These are phyloP conservation scores for Cetradonia linearis DNA, from an alignment of 495 filamentous ascomycete genomes.

Conservation along the genomic window DNA sequence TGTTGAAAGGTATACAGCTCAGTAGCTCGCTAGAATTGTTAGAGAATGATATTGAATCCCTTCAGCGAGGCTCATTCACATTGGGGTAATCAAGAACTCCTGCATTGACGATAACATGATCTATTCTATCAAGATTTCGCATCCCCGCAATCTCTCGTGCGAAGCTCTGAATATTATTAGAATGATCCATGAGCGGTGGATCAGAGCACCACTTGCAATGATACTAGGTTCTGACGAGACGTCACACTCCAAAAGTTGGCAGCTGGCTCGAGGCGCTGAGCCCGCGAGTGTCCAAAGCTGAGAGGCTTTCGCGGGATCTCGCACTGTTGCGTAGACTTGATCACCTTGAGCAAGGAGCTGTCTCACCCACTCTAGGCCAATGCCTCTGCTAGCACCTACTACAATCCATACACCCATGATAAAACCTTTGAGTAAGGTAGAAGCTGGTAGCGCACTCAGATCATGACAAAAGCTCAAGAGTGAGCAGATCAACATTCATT, in stretches of 20 bases:
- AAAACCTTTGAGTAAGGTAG: not conserved
- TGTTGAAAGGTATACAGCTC: conserved; percentile 34
- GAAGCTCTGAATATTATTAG: conserved; percentile 21
- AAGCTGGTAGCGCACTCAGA: not conserved
- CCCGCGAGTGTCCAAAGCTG: conserved; percentile 34
- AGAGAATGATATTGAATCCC: not conserved
- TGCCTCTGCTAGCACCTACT: conserved; percentile 47
- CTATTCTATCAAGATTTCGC: conserved; percentile 32
- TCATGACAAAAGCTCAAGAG: not conserved
- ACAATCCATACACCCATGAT: conserved; percentile 39
- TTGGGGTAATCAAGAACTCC: conserved; percentile 50
- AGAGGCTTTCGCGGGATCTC: conserved; percentile 34
- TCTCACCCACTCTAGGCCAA: conserved; percentile 45
- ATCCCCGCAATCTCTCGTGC: conserved; percentile 23
- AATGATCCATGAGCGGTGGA: not conserved
- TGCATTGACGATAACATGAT: conserved; percentile 46
- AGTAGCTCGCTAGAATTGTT: conserved; percentile 35
- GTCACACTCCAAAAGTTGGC: conserved; percentile 42
- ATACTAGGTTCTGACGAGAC: conserved; percentile 43
- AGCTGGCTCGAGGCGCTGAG: conserved; percentile 30
- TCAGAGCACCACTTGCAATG: conserved; percentile 27
- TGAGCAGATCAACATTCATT: not conserved
- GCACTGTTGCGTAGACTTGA: conserved; percentile 43
- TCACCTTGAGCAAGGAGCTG: conserved; percentile 40
- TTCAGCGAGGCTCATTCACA: conserved; percentile 26